These are phyloP conservation scores for Zygosaccharomyces pseudobailii DNA, from an alignment of 1,139 yeast species.

Conservation along the genomic window DNA sequence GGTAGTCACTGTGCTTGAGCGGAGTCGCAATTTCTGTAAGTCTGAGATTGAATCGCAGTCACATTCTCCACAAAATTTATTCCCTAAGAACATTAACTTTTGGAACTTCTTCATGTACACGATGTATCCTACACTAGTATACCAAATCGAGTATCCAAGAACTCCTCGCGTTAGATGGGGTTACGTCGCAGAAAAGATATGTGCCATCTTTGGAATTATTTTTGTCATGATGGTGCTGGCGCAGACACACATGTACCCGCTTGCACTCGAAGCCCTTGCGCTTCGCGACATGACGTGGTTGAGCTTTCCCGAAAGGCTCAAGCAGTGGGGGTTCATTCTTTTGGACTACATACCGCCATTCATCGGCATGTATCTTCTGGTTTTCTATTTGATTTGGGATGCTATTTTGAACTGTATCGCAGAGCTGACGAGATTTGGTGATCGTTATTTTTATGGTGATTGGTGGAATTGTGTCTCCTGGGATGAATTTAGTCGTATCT, in stretches of 20 bases:
- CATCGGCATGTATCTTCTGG: slow-evolving; percentile 64
- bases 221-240: slow-evolving; percentile 78
- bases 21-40: slow-evolving; percentile 56
- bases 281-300: slow-evolving; percentile 45
- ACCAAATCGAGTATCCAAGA: slow-evolving; percentile 75
- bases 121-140: slow-evolving; percentile 89
- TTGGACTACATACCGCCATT: slow-evolving; percentile 81
- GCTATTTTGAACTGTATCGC: slow-evolving; percentile 84
- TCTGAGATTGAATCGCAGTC: slow-evolving; percentile 54
- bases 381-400: slow-evolving; percentile 92
- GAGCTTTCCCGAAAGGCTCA: slow-evolving; percentile 38
- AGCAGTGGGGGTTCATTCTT: slow-evolving; percentile 55
- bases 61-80: slow-evolving; percentile 35
- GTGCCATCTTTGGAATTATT: slow-evolving; percentile 84
- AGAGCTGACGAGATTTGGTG: slow-evolving; percentile 80
- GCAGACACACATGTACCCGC: slow-evolving; percentile 72
- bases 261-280: slow-evolving; percentile 55
- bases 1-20: slow-evolving; percentile 36
- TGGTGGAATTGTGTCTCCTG: slow-evolving; percentile 98
- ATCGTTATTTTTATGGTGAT: slow-evolving; percentile 86
- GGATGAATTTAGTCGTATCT: slow-evolving; percentile 89
- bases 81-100: slow-evolving; percentile 69
- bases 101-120: slow-evolving; percentile 67
- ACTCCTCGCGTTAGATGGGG: slow-evolving; percentile 62
- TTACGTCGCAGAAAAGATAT: slow-evolving; percentile 61